Evolutionary conservation across 257 asterid species (phyloP), one percentile per base, ranked within the genome.

Genomic region (Capsicum pubescens): DNA sequence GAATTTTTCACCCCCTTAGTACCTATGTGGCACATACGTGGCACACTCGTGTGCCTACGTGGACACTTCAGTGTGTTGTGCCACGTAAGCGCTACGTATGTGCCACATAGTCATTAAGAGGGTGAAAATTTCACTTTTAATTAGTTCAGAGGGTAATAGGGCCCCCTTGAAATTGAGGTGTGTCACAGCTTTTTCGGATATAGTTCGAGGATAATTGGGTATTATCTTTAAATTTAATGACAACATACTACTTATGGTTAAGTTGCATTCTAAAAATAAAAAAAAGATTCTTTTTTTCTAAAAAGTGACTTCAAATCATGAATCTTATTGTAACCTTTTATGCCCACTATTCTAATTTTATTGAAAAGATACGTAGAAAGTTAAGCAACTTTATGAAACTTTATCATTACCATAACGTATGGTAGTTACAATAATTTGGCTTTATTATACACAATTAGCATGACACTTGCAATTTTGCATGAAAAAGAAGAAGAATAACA

Each of bases 401-500:
- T 21, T 21, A 74, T 72, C 80, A 72, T 72, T 48, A 48, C 39
- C 16, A 6, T 48, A 72, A 72, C 59, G 19, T n/a, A 19, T 12
- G 19, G 80, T 72, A n/a, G 80, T 72, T 72, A 11, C 1, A 50
- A 12, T 50, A 12, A 74, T 74, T 74, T 50, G 80, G 60, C 80
- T 71, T 19, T 72, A 72, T 48, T 72, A 19, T 42, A 72, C n/a
- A 42, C 9, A n/a, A 71, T 71, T 71, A 46, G 17, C 17, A 44
- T 71, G 56, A 11, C 44, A 48, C 60, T 39, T 72, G n/a, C 80
- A 42, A 42, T 42, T 69, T 70, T 15, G 79, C 15, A 17, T 39
- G 54, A 70, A 26, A 46, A 46, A 19, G 6, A n/a, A 48, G 6
- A 11, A 48, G 60, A 48, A 19, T 3, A 6, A 50, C 44, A 72